Evolutionary conservation across 345 rosid species (phyloP), one percentile per base, ranked within the genome.

Genomic region (Psidium friedrichsthalianum): DNA sequence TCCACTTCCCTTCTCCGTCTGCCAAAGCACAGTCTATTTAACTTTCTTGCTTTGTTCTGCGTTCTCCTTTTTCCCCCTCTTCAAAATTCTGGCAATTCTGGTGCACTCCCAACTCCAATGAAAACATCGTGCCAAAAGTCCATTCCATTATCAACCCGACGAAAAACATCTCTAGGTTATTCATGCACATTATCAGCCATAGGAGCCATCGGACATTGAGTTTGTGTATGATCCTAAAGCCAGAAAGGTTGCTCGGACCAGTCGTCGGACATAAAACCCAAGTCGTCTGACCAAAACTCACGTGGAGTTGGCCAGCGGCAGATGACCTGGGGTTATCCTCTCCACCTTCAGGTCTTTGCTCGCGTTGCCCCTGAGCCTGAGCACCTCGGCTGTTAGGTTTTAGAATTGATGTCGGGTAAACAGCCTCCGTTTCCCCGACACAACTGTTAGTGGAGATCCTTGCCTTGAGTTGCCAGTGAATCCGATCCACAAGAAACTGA

Each of bases 401-500:
- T 0, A 93, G 93, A 81, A 94, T 92, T 5, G 96, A 92, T 51
- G 94, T 94, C 11, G 91, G 57, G 91, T 91, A 94, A 12, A 94
- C 94, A 40, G 95, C 95, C 83, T 95, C 6, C 5, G 44, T 42
- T 42, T 3, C 44, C 44, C 44, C 95, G 80, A 93, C 94, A 51
- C 94, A 87, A 58, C 96, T 95, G 57, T 93, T 88, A 11, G 95
- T 88, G 27, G 95, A 74, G 80, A 87, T 88, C 82, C 95, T 90
- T 16, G 89, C 3, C 86, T 93, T 94, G 78, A 94, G 92, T 52
- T 92, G 96, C 29, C 95, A 93, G 53, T 93, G 96, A 56, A 93
- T 93, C 24, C 95, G 92, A 69, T 95, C 96, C 85, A 94, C 96
- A 4, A 94, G 96, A 82, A 93, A 94, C 96, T 94, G 85, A 87